phyloP scores from a whole-genome alignment of 805 yeast genomes.

The Lipomyces starkeyi region DNA sequence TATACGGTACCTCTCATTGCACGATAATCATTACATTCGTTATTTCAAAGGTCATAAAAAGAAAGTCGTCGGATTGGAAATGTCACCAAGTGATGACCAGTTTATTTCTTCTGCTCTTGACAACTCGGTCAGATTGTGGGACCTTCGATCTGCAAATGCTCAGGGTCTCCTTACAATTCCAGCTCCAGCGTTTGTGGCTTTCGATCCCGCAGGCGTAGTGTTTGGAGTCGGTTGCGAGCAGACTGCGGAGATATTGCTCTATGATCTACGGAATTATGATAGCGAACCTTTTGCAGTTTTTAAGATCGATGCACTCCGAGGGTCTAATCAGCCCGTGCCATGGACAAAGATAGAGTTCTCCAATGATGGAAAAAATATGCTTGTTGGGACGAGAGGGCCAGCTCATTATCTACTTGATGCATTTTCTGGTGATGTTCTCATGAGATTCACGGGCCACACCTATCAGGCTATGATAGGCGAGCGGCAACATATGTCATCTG shows the following conservation, averaged over 20 bases:
- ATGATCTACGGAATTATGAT: slow-evolving; percentile 64
- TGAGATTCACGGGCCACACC: slow-evolving; percentile 56
- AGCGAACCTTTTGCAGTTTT: slow-evolving; percentile 61
- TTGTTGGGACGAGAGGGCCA: slow-evolving; percentile 63
- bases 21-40: slow-evolving; percentile 78
- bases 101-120: slow-evolving; percentile 75
- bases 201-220: slow-evolving; percentile 84
- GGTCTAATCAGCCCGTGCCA: slow-evolving; percentile 27
- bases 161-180: slow-evolving; percentile 66
- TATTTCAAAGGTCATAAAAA: slow-evolving; percentile 89
- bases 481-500: slow-evolving; percentile 50
- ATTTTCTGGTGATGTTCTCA: slow-evolving; percentile 60
- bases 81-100: slow-evolving; percentile 70
- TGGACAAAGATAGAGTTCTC: slow-evolving; percentile 81
- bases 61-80: slow-evolving; percentile 72
- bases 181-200: slow-evolving; percentile 63
- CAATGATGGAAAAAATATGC: slow-evolving; percentile 70
- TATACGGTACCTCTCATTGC: slow-evolving; percentile 73
- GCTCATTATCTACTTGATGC: slow-evolving; percentile 72
- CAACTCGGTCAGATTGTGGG: slow-evolving; percentile 87
- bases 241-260: slow-evolving; percentile 58
- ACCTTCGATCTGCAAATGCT: slow-evolving; percentile 67
- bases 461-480: slow-evolving; percentile 54
- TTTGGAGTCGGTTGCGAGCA: slow-evolving; percentile 68
- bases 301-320: slow-evolving; percentile 46